A percentile compares a stretch with the other conserved stretches of the same genome.
phyloP scores from a whole-genome alignment of 257 asterid species.

The Lavandula angustifolia region DNA sequence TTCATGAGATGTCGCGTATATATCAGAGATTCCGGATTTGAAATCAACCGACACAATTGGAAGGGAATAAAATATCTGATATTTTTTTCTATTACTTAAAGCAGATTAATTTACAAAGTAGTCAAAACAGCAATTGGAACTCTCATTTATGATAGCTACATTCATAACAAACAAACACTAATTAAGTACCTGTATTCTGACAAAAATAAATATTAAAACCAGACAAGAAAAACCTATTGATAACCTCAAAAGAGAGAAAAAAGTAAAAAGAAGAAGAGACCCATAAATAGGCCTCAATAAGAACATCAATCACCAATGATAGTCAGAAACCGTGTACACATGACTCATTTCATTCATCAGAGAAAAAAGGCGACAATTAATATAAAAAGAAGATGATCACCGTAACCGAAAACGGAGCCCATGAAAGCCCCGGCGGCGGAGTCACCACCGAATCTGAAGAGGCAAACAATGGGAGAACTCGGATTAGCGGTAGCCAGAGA shows the following conservation, averaged over 20 bases:
- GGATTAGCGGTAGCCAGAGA: conserved; percentile 42
- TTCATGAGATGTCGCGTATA: background rate
- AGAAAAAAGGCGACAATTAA: background rate
- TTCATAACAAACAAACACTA: background rate
- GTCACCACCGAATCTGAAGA: conserved; percentile 68
- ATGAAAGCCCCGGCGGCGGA: conserved; percentile 73
- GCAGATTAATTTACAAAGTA: background rate
- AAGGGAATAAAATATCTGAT: background rate
- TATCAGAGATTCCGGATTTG: background rate
- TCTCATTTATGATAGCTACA: background rate
- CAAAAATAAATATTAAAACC: background rate
- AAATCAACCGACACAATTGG: background rate
- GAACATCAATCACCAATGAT: background rate
- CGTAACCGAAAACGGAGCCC: conserved; percentile 84
- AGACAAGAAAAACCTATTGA: background rate
- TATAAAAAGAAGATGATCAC: conserved; percentile 33
- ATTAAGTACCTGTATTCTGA: background rate
- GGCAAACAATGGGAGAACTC: conserved; percentile 68
- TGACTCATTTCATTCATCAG: background rate
- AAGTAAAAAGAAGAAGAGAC: background rate
- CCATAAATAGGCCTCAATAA: background rate
- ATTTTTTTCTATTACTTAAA: background rate
- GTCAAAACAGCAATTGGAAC: background rate
- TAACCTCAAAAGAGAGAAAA: background rate
- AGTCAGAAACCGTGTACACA: background rate